Evolutionary conservation across 768 basidiomycete species (phyloP), one percentile per base, ranked within the genome.

Genomic region (Pleurotus ostreatus): DNA sequence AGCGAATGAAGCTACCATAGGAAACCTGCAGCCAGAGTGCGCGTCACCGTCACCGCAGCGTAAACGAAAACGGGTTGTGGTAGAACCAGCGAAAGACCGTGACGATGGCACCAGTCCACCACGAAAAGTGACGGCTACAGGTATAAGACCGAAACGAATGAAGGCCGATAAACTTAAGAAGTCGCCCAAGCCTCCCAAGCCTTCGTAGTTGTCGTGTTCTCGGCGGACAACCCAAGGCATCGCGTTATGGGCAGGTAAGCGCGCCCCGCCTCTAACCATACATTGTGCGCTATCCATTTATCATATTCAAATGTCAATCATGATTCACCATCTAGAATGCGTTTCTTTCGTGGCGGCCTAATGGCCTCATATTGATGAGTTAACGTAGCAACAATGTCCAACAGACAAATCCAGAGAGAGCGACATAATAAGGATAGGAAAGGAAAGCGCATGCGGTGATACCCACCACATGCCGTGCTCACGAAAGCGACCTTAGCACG

Each of bases 401-500:
- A 49, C 22, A 61, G 45, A 52, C 49, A 45, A 57, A 41, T 38
- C 30, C 41, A 41, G 55, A 25, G 30, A 30, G 30, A 34, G 30
- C 30, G 9, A 34, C 30, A 34, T 34, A 34, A 34, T 34, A 34
- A 34, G 30, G 30, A 34, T 34, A 34, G 30, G 30, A 11, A 9
- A 11, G 30, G 9, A 34, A 34, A 34, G 30, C 23, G 23, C 23
- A 25, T 25, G 23, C 23, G 23, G 23, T 23, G 5, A 30, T 30
- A 30, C 11, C 30, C 11, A 9, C 30, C 30, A 11, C 8, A 30
- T 30, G 8, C 11, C 7, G 47, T n/a, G 47, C 61, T 71, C 62
- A 86, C 59, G 77, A 73, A 53, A 89, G 70, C 23, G 80, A 80
- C 66, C 79, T 83, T 56, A 90, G 64, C 16, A 85, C 83, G 46